Evolutionary conservation across 805 yeast genomes (phyloP), one percentile per base, ranked within the genome.

Genomic region (Pichia scutulata): DNA sequence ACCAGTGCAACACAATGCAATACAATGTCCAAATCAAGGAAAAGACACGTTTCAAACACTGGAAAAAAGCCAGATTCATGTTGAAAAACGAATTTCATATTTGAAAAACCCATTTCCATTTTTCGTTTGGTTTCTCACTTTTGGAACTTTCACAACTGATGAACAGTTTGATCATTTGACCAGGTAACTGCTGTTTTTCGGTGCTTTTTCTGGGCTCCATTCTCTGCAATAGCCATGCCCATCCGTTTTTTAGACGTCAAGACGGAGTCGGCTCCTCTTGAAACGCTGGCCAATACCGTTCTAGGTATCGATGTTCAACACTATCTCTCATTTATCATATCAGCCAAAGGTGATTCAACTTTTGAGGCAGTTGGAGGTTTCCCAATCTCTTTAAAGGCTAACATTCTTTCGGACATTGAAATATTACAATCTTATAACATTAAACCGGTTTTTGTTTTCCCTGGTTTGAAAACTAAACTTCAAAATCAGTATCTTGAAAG

Each of bases 401-500:
- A 28, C 14, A 28, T 28, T 3, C 33, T 28, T 13, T 13, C 33
- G n/a, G 33, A 28, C 7, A 10, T 28, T 28, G 33, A 13, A 28
- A 13, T 13, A 36, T 80, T 89, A 62, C 69, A 73, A 46, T 81
- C 79, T 47, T 74, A 73, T 53, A 76, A 80, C 46, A 78, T 89
- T 51, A 83, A 80, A n/a, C 95, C 96, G 0, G 68, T 89, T 16
- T 89, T 87, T 64, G 84, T 89, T 8, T 81, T 89, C 51, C 75
- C 82, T 5, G 97, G 97, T 1, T 70, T 81, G 51, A 69, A 71
- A 47, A 76, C 77, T 36, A 60, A 61, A 16, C 52, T 62, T 16
- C 68, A 69, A 48, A 60, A 57, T 47, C 56, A 60, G 18, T 60
- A 61, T 44, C 45, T 55, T 18, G 59, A 60, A 36, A 62, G 59